A percentile compares a stretch with the other conserved stretches of the same genome.
Evolutionary conservation across 108 stramenopile genomes (phyloP).

Genomic region (Pseudonitzschia multiseries): DNA sequence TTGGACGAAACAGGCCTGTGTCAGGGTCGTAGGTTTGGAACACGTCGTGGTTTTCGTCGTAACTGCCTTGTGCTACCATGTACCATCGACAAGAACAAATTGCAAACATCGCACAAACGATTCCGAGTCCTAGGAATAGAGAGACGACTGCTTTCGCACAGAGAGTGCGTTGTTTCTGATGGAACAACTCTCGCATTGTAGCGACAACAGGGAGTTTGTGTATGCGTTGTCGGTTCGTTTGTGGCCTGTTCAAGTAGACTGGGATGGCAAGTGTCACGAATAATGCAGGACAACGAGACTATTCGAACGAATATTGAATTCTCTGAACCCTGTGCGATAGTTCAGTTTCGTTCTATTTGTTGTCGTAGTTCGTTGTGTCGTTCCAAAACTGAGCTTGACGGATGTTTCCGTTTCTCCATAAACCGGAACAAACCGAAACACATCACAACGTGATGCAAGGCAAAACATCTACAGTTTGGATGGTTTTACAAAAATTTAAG

Average conservation of each 20-base stretch:
- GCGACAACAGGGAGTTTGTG: no score
- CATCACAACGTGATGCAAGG: no score
- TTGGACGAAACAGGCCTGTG: neutral
- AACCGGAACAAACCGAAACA: neutral
- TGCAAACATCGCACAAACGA: neutral
- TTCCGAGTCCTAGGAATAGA: neutral
- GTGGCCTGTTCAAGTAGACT: no score
- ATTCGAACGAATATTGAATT: no score
- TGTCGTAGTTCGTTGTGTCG: neutral
- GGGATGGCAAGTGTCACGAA: no score
- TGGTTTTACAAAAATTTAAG: no score
- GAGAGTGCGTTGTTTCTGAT: neutral
- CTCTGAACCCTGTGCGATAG: no score
- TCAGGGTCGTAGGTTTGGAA: neutral
- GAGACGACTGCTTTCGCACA: neutral
- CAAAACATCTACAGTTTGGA: no score
- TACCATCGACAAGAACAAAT: constrained; percentile 18
- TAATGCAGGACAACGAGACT: no score
- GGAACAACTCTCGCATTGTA: neutral
- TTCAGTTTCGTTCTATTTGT: no score
- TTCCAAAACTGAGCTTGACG: neutral
- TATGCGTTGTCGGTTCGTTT: no score
- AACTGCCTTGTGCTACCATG: neutral
- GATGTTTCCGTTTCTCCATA: neutral
- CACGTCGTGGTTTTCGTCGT: neutral